Base-by-base conservation (phyloP, 1,284 basidiomycete genomes). In the Singerocomus inundabilis region DNA sequence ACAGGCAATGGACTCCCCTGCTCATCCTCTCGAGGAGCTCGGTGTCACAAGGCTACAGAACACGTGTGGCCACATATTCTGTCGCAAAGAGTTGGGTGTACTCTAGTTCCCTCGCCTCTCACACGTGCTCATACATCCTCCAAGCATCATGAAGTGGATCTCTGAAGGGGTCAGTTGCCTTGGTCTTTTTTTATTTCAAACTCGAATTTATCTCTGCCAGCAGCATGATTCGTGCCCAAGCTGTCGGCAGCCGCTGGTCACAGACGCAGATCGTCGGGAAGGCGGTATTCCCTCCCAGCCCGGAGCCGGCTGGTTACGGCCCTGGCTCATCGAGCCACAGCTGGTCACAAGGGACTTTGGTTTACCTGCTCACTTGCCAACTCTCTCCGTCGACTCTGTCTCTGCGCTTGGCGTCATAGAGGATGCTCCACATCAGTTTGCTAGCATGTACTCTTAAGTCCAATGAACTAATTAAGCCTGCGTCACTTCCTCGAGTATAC, bases 31-130 rank as follows among this genome's bases (percentile, higher is more conserved):
- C n/a, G 83, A 86, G 50, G 76, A 82, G 37, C 66, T 86, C 2
- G 88, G 87, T 2, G 80, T 90, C 16, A 87, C 84, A 25, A 75
- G 73, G 53, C 68, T 90, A 63, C 70, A 42, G 63, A 78, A 57
- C 46, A 73, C 84, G 25, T 90, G 87, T 57, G 80, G 81, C 6
- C 87, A 90, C 62, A 57, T 85, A 16, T 90, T 89, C 60, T 90
- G 87, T 63, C 77, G 84, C 56, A 81, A 79, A 70, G 87, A 89
- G 88, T 88, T 67, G 57, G 57, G 64, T 61, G 15, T 47, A 8
- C 4, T 49, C 46, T 34, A 6, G 25, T 50, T 36, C 16, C 36
- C 39, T 42, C 32, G 13, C 35, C 34, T n/a, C 48, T 52, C 45
- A 43, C 49, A 30, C 42, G 21, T 48, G 32, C 55, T 61, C 12